Evolutionary conservation across 352 stramenopile species (phyloP), one percentile per base, ranked within the genome.

Genomic region (Globisporangium abappressorium): DNA sequence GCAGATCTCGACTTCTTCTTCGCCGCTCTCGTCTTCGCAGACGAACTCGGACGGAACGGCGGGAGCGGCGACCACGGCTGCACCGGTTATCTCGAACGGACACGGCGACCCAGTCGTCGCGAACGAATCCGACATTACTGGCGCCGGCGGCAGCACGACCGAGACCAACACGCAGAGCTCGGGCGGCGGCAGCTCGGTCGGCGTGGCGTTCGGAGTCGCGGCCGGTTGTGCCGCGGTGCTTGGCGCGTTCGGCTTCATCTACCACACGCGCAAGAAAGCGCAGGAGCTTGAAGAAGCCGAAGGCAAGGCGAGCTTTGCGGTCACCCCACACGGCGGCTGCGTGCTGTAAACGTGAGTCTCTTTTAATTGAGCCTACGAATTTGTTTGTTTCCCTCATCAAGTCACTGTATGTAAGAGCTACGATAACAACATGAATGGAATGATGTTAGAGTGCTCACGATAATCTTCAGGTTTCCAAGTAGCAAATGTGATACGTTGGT

Each of bases 181-280:
- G 9, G n/a, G 14, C 26, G 36, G 30, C 41, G 60, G 51, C 38
- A 58, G 56, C 26, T 33, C 33, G 15, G 11, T 38, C 22, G 55
- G 28, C 11, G 54, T 72, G 36, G 33, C 18, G 4, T 59, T 72
- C 7, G 66, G 43, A 5, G 62, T 72, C 5, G 60, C 26, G 2
- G 60, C 60, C 0, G 77, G 70, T 33, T 82, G 72, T 26, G 77
- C 72, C 6, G 79, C 85, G 26, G 71, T 79, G 18, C 47, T 85
- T 55, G 75, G 77, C n/a, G 84, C 84, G 1, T 89, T 89, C 61
- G 84, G 78, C 28, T 92, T 92, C 78, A 90, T 92, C 73, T 92
- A 89, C 77, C 82, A 89, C 77, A 75, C 80, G 34, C 84, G 84
- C 71, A 79, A 90, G 75, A 85, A 84, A 63, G 84, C 84, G 2